A percentile compares a stretch with the other conserved stretches of the same genome.
These are phyloP conservation scores for Tulasnella sp. DNA, from an alignment of 768 basidiomycete genomes.

Conservation along the genomic window DNA sequence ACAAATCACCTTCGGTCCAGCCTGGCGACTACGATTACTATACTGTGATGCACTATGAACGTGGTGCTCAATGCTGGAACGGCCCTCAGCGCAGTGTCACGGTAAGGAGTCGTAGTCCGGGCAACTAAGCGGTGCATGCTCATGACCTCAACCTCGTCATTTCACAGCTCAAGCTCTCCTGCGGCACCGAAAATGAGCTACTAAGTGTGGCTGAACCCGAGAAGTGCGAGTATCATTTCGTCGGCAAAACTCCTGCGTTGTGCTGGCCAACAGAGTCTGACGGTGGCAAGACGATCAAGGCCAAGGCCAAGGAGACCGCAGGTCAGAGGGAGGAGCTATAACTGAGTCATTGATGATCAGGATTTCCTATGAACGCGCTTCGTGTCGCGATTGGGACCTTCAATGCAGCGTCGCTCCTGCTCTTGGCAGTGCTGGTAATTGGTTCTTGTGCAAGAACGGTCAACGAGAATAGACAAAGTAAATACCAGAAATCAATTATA, in stretches of 20 bases:
- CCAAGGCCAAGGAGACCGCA: background rate
- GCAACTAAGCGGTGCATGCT: background rate
- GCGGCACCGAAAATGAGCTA: constrained; percentile 78
- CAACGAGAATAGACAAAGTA: background rate
- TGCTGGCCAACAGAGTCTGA: constrained; percentile 40
- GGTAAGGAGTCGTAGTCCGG: constrained; percentile 36
- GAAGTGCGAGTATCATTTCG: constrained; percentile 92
- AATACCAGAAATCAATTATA: too few species aligned
- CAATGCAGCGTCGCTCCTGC: background rate
- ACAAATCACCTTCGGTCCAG: constrained; percentile 47
- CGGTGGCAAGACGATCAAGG: background rate
- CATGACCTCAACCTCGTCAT: background rate
- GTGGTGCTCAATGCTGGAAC: constrained; percentile 91
- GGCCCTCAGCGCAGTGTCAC: constrained; percentile 82
- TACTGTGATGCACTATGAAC: constrained; percentile 68
- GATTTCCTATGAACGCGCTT: background rate
- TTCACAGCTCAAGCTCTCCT: constrained; percentile 64
- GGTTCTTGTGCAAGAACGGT: background rate
- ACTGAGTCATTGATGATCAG: background rate
- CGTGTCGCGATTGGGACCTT: background rate
- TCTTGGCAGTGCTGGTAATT: background rate
- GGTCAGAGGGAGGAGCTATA: background rate
- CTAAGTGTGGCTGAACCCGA: constrained; percentile 78
- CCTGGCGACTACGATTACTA: constrained; percentile 70
- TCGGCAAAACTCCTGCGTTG: constrained; percentile 75